Evolutionary conservation across 106 monocot genomes (phyloP), one percentile per base, ranked within the genome.

Genomic region (Phalaenopsis equestris): DNA sequence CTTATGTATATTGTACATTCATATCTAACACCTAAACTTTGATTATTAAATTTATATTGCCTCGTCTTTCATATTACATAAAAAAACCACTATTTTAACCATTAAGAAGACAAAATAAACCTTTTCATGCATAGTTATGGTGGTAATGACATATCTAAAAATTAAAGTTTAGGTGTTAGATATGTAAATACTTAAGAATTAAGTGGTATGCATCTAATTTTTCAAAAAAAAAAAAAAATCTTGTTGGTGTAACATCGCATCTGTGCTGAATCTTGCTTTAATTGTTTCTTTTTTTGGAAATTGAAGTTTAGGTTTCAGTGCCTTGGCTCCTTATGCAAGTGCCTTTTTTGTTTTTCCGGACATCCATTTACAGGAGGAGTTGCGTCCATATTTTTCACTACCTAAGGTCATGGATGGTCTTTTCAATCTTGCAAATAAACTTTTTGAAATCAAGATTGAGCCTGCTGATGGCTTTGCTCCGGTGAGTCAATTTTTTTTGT

Each of bases 391-490:
- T 85, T 99, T 99, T 79, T 92, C 98, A 74, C 86, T 99, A 41
- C 93, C 92, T 36, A 94, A 87, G 79, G 94, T 99, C 81, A 92
- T 94, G 98, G 94, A 99, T 84, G 94, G 98, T 24, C 93, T 99
- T 70, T 99, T 99, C 76, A 83, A 78, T 82, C 91, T 99, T 80
- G 98, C 94, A 81, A 91, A 93, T 55, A 93, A 76, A 41, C 94
- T 99, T 77, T 99, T 99, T 83, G 92, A 90, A 37, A 84, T 99
- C 74, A 85, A 75, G 47, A 87, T 99, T 67, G 98, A 99, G 87
- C 87, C 94, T 15, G 92, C 94, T 56, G 94, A 99, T 90, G 94
- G 92, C 64, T 76, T 94, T 67, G 94, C 98, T 39, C 91, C 94
- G 19, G 98, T 99, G 81, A 81, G 46, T 21, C 74, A 16, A 37